Evolutionary conservation across 106 monocot genomes (phyloP).

Genomic region (Ottelia alismoides): DNA sequence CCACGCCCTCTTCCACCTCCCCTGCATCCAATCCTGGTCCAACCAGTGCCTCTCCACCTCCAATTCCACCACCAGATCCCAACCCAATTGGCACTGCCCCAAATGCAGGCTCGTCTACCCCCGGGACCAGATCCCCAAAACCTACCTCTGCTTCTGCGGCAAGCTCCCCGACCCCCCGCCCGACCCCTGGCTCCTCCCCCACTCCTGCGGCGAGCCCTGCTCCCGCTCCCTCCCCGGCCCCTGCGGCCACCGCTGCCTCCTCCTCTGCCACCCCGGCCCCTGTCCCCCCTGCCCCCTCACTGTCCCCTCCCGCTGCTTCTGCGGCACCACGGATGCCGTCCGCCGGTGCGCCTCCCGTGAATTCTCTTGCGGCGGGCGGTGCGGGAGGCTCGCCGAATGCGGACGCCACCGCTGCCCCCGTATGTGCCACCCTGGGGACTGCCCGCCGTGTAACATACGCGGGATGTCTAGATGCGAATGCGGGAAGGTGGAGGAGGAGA

Average conservation of each 20-base stretch:
- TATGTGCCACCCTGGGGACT: conserved; percentile 54
- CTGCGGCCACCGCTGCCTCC: conserved; percentile 79
- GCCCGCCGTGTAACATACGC: conserved; percentile 59
- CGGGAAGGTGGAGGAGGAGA: conserved; percentile 41
- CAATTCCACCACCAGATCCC: conserved; percentile 4
- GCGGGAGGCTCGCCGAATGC: conserved; percentile 35
- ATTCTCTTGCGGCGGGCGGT: conserved; percentile 50
- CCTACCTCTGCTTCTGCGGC: conserved; percentile 76
- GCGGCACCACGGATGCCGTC: conserved; percentile 37
- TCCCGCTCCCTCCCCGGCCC: conserved; percentile 22
- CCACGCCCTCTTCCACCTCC: conserved; percentile 73
- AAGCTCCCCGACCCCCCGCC: conserved; percentile 49
- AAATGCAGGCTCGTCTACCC: conserved; percentile 65
- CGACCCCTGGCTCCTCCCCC: conserved; percentile 91
- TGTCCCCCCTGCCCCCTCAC: conserved; percentile 86
- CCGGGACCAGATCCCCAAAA: conserved; percentile 31
- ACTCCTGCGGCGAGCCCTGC: conserved; percentile 85
- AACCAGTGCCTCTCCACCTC: conserved; percentile 32
- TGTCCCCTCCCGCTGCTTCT: conserved; percentile 61
- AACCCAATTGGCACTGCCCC: conserved; percentile 70
- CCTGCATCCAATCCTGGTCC: conserved; percentile 88
- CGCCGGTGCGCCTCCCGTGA: conserved; percentile 59
- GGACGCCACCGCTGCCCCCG: conserved; percentile 42
- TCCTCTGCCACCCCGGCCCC: conserved; percentile 93
- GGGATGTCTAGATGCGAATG: conserved; percentile 40